Percentiles rank a stretch among this genome's conserved stretches.
Evolutionary conservation across 2,329 filamentous ascomycete genomes (phyloP).

Genomic region (Drechslerella coelobrocha): DNA sequence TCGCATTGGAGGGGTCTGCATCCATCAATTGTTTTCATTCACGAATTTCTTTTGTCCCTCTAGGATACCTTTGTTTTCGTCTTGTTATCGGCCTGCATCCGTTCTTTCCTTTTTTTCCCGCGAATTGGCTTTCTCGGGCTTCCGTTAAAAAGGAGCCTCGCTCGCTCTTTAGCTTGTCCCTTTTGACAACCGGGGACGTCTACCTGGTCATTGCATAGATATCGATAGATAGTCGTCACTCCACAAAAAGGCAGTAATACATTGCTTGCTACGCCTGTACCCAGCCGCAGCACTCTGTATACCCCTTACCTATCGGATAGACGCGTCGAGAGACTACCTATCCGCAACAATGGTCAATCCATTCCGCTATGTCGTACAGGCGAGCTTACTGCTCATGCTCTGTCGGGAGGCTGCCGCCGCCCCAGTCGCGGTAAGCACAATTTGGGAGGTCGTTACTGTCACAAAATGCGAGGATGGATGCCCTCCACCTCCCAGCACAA

Average conservation of each 20-base stretch:
- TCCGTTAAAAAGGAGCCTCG: neutral
- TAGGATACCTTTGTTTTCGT: slow-evolving; percentile 3
- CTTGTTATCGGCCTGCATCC: slow-evolving; percentile 13
- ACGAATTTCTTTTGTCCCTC: slow-evolving; percentile 50
- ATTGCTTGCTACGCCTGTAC: neutral
- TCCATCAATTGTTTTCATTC: slow-evolving; percentile 28
- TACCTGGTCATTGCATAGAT: neutral
- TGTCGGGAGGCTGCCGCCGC: slow-evolving; percentile 11
- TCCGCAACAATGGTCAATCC: slow-evolving; percentile 29
- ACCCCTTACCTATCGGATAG: slow-evolving; percentile 7
- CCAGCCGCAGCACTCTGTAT: neutral
- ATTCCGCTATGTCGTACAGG: slow-evolving; percentile 19
- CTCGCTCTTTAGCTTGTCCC: neutral
- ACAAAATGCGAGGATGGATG: slow-evolving; percentile 24
- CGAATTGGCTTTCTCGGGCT: neutral
- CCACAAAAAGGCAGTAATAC: no score
- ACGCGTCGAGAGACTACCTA: slow-evolving; percentile 10
- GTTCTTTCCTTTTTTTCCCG: neutral
- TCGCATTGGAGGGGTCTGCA: slow-evolving; percentile 39
- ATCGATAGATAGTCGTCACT: neutral
- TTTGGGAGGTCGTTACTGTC: slow-evolving; percentile 40
- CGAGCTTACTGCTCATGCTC: slow-evolving; percentile 16
- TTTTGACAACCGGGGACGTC: neutral
- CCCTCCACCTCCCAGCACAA: slow-evolving; percentile 14
- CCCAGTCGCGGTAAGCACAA: slow-evolving; percentile 26